Evolutionary conservation across 176 grass and related monocot genomes (phyloP).

Genomic region (Oryza meyeriana): DNA sequence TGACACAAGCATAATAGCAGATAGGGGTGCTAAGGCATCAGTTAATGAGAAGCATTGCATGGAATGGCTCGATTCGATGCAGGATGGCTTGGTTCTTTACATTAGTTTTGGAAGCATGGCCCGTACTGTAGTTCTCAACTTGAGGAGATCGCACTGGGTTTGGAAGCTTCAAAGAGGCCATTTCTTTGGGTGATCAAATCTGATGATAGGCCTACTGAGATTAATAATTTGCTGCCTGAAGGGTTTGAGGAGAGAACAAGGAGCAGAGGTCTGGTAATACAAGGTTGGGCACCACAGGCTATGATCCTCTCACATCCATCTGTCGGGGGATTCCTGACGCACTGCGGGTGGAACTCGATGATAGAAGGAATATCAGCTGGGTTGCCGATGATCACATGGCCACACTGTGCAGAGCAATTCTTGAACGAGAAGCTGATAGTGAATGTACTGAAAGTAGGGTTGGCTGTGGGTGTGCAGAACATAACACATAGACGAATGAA

Average conservation of each 20-base stretch:
- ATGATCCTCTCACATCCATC: constrained; percentile 45
- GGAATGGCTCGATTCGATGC: constrained; percentile 32
- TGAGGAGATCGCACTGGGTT: neutral
- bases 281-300: constrained; percentile 49
- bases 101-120: constrained; percentile 45
- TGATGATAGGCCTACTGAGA: neutral
- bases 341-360: constrained; percentile 55
- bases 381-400: neutral
- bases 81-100: constrained; percentile 22
- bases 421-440: constrained; percentile 46
- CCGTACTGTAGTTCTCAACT: neutral
- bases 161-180: constrained; percentile 34
- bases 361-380: constrained; percentile 36
- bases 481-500: constrained; percentile 6
- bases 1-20: neutral
- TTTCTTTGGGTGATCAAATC: constrained; percentile 55
- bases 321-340: constrained; percentile 39
- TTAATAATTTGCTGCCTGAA: constrained; percentile 23
- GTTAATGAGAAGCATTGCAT: constrained; percentile 27
- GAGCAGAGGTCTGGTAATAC: constrained; percentile 1
- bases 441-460: constrained; percentile 35
- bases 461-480: constrained; percentile 25
- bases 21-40: constrained; percentile 22
- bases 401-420: constrained; percentile 42
- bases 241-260: neutral